These are phyloP conservation scores for Didymella pinodella DNA, from an alignment of 2,329 filamentous ascomycete species.

Conservation along the genomic window DNA sequence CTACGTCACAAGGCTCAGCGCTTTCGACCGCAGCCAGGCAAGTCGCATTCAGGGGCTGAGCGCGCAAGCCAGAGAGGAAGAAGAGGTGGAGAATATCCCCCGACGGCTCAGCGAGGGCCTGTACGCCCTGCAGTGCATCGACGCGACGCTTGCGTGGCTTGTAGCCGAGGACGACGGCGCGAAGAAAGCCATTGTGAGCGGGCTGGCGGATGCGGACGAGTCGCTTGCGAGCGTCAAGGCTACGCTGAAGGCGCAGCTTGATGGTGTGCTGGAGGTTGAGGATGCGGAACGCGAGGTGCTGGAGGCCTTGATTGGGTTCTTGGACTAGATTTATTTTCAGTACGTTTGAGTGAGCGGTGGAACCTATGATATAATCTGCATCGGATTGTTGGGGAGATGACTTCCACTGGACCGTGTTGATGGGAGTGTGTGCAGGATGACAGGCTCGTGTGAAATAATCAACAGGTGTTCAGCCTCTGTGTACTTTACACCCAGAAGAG, in stretches of 20 bases:
- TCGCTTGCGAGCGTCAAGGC: constrained; percentile 67
- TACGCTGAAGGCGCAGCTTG: constrained; percentile 74
- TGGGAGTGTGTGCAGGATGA: too few species aligned
- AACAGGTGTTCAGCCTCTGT: too few species aligned
- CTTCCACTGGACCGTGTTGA: too few species aligned
- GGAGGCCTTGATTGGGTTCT: constrained; percentile 59
- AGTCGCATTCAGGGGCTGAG: constrained; percentile 63
- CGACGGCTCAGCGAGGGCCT: constrained; percentile 82
- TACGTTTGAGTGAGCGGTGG: too few species aligned
- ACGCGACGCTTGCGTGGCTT: constrained; percentile 88
- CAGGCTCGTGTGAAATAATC: too few species aligned
- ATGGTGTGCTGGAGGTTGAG: constrained; percentile 62
- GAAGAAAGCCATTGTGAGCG: constrained; percentile 66
- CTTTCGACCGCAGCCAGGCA: constrained; percentile 65
- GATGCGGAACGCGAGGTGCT: constrained; percentile 71
- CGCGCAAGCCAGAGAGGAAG: constrained; percentile 67
- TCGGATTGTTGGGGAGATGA: too few species aligned
- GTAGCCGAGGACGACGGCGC: constrained; percentile 87
- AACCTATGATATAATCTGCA: too few species aligned
- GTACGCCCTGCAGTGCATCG: constrained; percentile 81
- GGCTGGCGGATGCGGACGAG: constrained; percentile 74
- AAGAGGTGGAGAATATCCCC: constrained; percentile 76
- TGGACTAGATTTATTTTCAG: constrained; percentile 24
- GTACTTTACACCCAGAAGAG: too few species aligned
- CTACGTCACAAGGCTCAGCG: constrained; percentile 69